A percentile compares a stretch with the other conserved stretches of the same genome.
These are phyloP conservation scores for Chrysoporthe austroafricana DNA, from an alignment of 2,329 filamentous ascomycete genomes.

Conservation along the genomic window DNA sequence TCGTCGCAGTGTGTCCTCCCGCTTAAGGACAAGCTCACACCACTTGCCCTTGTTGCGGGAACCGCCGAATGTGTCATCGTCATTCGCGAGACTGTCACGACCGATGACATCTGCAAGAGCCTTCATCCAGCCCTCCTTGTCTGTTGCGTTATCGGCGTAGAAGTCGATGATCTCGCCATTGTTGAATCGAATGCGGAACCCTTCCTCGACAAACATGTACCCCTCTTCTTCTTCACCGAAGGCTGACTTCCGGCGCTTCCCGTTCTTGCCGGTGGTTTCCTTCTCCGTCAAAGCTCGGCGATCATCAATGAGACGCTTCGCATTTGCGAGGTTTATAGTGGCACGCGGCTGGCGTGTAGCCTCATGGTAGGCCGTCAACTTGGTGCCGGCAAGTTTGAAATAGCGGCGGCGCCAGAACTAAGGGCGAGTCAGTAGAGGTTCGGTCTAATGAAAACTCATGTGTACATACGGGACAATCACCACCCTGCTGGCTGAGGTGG, in stretches of 20 bases:
- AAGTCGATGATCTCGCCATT: constrained; percentile 99
- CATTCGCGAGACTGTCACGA: constrained; percentile 53
- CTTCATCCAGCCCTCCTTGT: constrained; percentile 96
- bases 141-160: constrained; percentile 84
- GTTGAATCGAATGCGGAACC: constrained; percentile 97
- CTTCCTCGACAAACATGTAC: constrained; percentile 99
- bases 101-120: constrained; percentile 75
- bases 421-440: constrained; percentile 42
- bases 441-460: background rate
- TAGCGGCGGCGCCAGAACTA: constrained; percentile 98
- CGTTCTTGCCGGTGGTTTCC: constrained; percentile 75
- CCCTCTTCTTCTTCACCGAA: constrained; percentile 99
- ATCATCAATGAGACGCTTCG: constrained; percentile 91
- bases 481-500: constrained; percentile 91
- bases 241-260: constrained; percentile 85
- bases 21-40: constrained; percentile 69
- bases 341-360: constrained; percentile 92
- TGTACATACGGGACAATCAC: constrained; percentile 87
- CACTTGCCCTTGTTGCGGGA: constrained; percentile 59
- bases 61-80: constrained; percentile 49
- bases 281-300: constrained; percentile 81
- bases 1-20: constrained; percentile 62
- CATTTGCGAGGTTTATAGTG: constrained; percentile 94
- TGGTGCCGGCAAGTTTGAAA: constrained; percentile 90
- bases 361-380: constrained; percentile 95